Evolutionary conservation across 495 filamentous ascomycete genomes (phyloP), one percentile per base, ranked within the genome.

Genomic region (Staphylotrichum tortipilum): DNA sequence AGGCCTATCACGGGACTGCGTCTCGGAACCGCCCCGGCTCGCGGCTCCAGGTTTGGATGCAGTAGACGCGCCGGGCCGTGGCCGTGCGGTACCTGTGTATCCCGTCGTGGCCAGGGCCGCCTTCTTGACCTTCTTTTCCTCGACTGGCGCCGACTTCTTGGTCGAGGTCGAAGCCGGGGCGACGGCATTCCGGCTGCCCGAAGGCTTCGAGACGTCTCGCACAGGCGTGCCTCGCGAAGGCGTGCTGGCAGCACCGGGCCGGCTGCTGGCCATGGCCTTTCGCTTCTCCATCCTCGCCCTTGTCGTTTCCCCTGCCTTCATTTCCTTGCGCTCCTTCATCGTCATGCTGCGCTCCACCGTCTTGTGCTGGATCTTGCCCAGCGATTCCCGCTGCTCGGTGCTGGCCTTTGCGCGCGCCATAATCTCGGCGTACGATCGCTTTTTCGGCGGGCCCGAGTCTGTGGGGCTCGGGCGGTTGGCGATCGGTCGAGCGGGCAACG

Each of bases 401-500:
- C 69, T 74, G 35, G 71, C 75, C 58, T 81, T 73, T 7, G 79
- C 85, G 49, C 79, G 72, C 17, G 78, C 79, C 72, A 89, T 76
- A 48, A 87, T 83, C 52, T 84, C 82, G 37, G 75, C 74, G 58
- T 71, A 89, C 1, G 81, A 82, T 1, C 81, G 74, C 52, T 83
- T 84, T 58, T 83, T 83, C 11, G 74, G 77, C n/a, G 73, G 57
- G 33, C 56, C 64, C 5, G 68, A 63, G 17, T 60, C 59, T 1
- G 60, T 26, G 9, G 50, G 46, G 18, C 53, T 14, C 6, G 58
- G 56, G 1, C 56, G 52, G n/a, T 30, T 55, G 21, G 33, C 30
- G 12, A 53, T 30, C 2, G 62, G 52, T 15, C 54, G 39, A 8
- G 62, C 48, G 18, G 56, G 41, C 29, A 54, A n/a, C 12, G 57